Percentiles rank a stretch among this genome's conserved stretches.
Evolutionary conservation across 1,139 yeast genomes (phyloP).

Genomic region (Geotrichum candidum): DNA sequence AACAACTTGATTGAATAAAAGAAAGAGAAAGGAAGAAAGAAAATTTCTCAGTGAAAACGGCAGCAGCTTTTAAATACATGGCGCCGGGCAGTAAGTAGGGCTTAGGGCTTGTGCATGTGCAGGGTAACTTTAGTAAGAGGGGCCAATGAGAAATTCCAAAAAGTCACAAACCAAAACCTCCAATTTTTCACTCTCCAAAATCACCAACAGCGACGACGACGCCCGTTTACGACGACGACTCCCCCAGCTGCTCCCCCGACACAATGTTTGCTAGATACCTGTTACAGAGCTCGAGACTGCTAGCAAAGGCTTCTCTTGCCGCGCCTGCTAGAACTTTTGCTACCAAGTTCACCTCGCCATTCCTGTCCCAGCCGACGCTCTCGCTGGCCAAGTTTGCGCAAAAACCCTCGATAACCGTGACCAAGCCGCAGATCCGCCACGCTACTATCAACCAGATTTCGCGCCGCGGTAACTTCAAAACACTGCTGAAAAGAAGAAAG

Average conservation of each 20-base stretch:
- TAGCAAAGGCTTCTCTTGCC: not conserved
- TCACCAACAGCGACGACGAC: not conserved
- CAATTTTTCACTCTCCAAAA: not conserved
- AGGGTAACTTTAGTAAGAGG: not conserved
- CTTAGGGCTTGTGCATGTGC: not conserved
- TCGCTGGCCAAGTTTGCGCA: not conserved
- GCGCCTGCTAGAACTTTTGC: not conserved
- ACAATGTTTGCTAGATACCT: not conserved
- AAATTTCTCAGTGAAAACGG: not conserved
- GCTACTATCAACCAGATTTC: conserved; percentile 31
- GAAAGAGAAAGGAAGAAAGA: not conserved
- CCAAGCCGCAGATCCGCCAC: conserved; percentile 19
- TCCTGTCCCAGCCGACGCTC: not conserved
- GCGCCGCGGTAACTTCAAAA: conserved; percentile 32
- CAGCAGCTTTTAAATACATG: not conserved
- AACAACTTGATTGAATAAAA: not conserved
- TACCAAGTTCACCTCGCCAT: not conserved
- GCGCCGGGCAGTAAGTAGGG: not conserved
- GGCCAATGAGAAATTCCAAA: not conserved
- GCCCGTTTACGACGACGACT: not conserved
- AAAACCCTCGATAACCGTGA: not conserved
- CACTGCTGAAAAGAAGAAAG: conserved; percentile 32
- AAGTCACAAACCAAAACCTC: not conserved
- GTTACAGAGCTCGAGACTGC: not conserved
- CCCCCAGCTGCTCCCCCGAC: not conserved